Conservation (phyloP, 2,329 filamentous ascomycete species). For the Alternaria brassicicola region DNA sequence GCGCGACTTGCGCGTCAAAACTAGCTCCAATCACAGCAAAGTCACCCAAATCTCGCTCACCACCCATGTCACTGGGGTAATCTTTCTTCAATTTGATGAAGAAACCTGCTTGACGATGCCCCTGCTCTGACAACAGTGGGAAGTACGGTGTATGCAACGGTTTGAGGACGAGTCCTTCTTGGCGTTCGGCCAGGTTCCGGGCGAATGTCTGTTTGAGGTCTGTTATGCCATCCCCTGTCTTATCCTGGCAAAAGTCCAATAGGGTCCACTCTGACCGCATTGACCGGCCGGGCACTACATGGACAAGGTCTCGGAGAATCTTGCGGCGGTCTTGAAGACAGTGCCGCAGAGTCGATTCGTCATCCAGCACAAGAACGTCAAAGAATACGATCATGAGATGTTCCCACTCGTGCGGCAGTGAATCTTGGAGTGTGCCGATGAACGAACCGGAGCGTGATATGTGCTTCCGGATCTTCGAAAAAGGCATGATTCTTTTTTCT, state of each 20-base stretch:
- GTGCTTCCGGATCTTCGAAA: conserved; percentile 83
- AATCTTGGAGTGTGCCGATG: conserved; percentile 72
- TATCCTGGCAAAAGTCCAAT: conserved; percentile 64
- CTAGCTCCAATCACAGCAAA: conserved; percentile 79
- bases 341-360: conserved; percentile 58
- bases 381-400: conserved; percentile 68
- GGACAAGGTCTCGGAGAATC: conserved; percentile 63
- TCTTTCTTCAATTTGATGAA: conserved; percentile 92
- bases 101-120: conserved; percentile 43
- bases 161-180: conserved; percentile 84
- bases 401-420: conserved; percentile 61
- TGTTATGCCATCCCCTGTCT: conserved; percentile 35
- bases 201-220: conserved; percentile 62
- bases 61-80: conserved; percentile 78
- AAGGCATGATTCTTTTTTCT: conserved; percentile 70
- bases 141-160: conserved; percentile 78
- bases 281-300: conserved; percentile 64
- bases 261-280: conserved; percentile 70
- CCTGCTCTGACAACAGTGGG: conserved; percentile 34
- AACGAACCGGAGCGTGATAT: conserved; percentile 74
- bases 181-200: conserved; percentile 66
- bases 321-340: conserved; percentile 66
- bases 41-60: conserved; percentile 69
- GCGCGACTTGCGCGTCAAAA: conserved; percentile 69
- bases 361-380: conserved; percentile 64